phyloP scores from a whole-genome alignment of 768 basidiomycete species.

The Termitomyces sp. region DNA sequence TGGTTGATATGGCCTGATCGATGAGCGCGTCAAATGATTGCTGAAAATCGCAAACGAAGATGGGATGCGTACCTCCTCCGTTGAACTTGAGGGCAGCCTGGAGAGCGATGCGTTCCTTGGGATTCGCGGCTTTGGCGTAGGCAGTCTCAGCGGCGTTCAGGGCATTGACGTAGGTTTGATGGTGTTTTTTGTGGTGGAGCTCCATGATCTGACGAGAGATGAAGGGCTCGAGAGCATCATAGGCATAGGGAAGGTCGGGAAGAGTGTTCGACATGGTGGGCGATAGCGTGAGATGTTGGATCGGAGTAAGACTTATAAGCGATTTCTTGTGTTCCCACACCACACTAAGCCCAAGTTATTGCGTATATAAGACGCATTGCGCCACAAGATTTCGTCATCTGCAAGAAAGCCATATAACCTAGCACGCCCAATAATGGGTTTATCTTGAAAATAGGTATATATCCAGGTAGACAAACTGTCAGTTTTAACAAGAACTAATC shows the following conservation, averaged over 20 bases:
- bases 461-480: background rate
- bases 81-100: slow-evolving; percentile 95
- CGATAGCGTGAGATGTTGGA: background rate
- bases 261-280: slow-evolving; percentile 34
- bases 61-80: slow-evolving; percentile 71
- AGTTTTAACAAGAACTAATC: background rate
- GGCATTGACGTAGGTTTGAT: slow-evolving; percentile 91
- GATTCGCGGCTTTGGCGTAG: slow-evolving; percentile 61
- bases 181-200: slow-evolving; percentile 94
- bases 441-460: background rate
- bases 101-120: slow-evolving; percentile 82
- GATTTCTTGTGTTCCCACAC: slow-evolving; percentile 14
- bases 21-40: slow-evolving; percentile 19
- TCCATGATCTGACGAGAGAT: slow-evolving; percentile 91
- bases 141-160: slow-evolving; percentile 86
- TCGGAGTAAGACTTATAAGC: slow-evolving; percentile 11
- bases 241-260: slow-evolving; percentile 72
- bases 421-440: background rate
- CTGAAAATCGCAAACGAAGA: slow-evolving; percentile 9
- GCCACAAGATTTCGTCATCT: slow-evolving; percentile 15
- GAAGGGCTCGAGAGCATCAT: slow-evolving; percentile 92
- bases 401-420: background rate
- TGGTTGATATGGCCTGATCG: slow-evolving; percentile 85
- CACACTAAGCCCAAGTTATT: slow-evolving; percentile 1
- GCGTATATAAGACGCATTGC: slow-evolving; percentile 14